Conservation (phyloP, 2,329 filamentous ascomycete species). For the Aureobasidium sp. region DNA sequence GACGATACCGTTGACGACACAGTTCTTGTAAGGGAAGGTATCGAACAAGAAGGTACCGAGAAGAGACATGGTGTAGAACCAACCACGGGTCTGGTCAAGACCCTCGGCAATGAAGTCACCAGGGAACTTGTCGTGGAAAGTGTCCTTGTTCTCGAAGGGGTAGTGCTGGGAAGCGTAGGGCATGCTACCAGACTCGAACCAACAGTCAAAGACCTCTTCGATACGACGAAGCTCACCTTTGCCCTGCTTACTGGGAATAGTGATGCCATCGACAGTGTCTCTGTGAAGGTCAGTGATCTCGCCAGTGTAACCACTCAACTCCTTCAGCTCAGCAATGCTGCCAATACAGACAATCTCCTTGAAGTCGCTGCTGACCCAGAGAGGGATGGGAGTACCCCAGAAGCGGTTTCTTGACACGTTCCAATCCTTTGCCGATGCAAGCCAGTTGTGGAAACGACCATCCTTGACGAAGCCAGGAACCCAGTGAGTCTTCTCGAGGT, state of each 20-base stretch:
- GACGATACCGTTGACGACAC: constrained; percentile 92
- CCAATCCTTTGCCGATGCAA: constrained; percentile 86
- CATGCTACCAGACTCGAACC: constrained; percentile 96
- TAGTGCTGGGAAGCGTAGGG: constrained; percentile 87
- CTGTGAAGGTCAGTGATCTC: constrained; percentile 81
- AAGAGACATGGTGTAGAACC: constrained; percentile 92
- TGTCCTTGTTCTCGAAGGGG: constrained; percentile 78
- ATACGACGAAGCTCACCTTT: constrained; percentile 75
- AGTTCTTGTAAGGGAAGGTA: constrained; percentile 82
- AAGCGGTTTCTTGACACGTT: constrained; percentile 90
- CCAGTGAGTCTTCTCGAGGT: constrained; percentile 86
- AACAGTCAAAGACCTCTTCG: constrained; percentile 90
- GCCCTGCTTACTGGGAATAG: constrained; percentile 81
- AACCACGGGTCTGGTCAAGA: constrained; percentile 86
- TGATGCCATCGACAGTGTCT: constrained; percentile 88
- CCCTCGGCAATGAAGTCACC: constrained; percentile 93
- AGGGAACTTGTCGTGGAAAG: constrained; percentile 71
- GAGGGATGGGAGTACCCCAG: constrained; percentile 86
- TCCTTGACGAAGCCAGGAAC: constrained; percentile 87
- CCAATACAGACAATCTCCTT: constrained; percentile 82
- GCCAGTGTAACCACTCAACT: constrained; percentile 77
- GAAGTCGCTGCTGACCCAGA: constrained; percentile 86
- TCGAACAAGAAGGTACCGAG: constrained; percentile 83
- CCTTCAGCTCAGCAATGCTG: constrained; percentile 73
- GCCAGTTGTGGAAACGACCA: constrained; percentile 85